Conservation (phyloP, 1,284 basidiomycete species). For the Rhodotorula sp. region DNA sequence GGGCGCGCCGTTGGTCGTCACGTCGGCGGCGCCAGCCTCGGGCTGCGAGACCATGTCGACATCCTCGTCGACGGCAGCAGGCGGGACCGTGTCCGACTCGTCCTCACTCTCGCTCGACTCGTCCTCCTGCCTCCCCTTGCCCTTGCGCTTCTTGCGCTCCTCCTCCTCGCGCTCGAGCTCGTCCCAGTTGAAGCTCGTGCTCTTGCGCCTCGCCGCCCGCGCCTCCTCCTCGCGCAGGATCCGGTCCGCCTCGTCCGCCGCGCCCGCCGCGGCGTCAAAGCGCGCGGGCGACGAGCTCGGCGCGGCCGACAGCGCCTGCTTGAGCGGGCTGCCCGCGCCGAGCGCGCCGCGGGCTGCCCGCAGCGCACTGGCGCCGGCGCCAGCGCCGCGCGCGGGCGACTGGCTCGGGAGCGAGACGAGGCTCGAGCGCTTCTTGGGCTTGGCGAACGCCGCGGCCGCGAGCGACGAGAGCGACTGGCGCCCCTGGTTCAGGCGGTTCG, state of each 20-base stretch:
- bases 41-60: neutral
- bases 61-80: neutral
- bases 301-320: conserved; percentile 9
- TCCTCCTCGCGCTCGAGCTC: conserved; percentile 24
- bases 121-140: neutral
- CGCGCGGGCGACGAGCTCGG: conserved; percentile 6
- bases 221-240: conserved; percentile 26
- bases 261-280: neutral
- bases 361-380: neutral
- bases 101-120: neutral
- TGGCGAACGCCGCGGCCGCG: conserved; percentile 23
- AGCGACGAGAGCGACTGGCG: conserved; percentile 15
- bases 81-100: neutral
- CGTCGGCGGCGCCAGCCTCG: neutral
- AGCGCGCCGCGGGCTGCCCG: no score
- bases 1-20: conserved; percentile 14
- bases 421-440: conserved; percentile 6
- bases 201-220: conserved; percentile 1
- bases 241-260: conserved; percentile 23
- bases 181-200: conserved; percentile 19
- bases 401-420: neutral
- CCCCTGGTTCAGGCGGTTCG: conserved; percentile 4
- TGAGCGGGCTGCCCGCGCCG: conserved; percentile 13
- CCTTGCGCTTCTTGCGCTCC: conserved; percentile 23
- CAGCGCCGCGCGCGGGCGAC: neutral